A percentile compares a stretch with the other conserved stretches of the same genome.
phyloP scores from a whole-genome alignment of 2,329 filamentous ascomycete species.

The Monilinia aucupariae region DNA sequence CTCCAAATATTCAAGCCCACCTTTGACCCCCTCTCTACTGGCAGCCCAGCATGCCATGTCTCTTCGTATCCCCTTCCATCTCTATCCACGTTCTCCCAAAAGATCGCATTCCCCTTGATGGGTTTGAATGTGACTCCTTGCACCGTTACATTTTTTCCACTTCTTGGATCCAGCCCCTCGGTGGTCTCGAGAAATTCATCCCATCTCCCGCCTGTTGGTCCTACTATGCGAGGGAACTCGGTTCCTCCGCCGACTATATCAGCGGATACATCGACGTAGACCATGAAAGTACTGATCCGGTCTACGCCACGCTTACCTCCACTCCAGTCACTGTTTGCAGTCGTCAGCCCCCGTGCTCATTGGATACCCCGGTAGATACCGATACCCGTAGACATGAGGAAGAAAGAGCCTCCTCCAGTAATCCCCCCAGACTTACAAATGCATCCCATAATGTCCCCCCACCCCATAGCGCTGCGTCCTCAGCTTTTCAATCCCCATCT shows the following conservation, averaged over 20 bases:
- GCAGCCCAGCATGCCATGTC: slow-evolving; percentile 56
- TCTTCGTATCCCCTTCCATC: slow-evolving; percentile 53
- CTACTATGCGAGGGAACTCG: slow-evolving; percentile 50
- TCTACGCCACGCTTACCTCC: slow-evolving; percentile 38
- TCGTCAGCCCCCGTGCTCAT: slow-evolving; percentile 13
- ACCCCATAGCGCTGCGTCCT: slow-evolving; percentile 57
- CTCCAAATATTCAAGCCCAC: slow-evolving; percentile 61
- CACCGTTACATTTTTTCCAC: slow-evolving; percentile 22
- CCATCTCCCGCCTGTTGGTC: slow-evolving; percentile 42
- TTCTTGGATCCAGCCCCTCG: slow-evolving; percentile 24
- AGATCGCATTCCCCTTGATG: slow-evolving; percentile 53
- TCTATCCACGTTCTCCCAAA: slow-evolving; percentile 54
- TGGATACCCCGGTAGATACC: fast-evolving
- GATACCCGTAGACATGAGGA: not conserved
- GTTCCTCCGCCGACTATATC: slow-evolving; percentile 53
- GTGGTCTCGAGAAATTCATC: slow-evolving; percentile 53
- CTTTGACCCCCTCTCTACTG: slow-evolving; percentile 51
- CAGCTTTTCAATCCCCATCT: slow-evolving; percentile 55
- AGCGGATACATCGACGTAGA: slow-evolving; percentile 44
- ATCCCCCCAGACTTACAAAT: slow-evolving; percentile 7
- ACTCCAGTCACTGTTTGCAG: slow-evolving; percentile 55
- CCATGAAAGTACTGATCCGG: slow-evolving; percentile 55
- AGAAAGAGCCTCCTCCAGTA: not conserved
- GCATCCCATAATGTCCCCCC: slow-evolving; percentile 49
- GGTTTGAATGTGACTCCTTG: slow-evolving; percentile 53